Evolutionary conservation across 2,329 filamentous ascomycete species (phyloP).

Genomic region (Nothopassalora personata): DNA sequence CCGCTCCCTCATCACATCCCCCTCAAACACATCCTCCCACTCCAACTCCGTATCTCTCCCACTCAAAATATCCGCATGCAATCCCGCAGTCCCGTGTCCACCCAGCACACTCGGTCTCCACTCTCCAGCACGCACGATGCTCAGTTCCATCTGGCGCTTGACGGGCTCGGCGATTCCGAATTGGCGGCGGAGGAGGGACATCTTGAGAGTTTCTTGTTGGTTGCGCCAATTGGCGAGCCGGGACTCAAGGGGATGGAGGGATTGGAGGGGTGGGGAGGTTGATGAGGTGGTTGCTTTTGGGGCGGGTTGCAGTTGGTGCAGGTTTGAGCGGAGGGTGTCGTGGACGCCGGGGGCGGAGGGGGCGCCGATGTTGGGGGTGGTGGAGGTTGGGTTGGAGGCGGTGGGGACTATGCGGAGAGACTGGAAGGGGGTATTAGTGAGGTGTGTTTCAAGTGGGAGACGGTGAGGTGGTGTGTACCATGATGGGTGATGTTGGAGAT

Average conservation of each 20-base stretch:
- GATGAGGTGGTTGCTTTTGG: slow-evolving; percentile 45
- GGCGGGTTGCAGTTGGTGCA: slow-evolving; percentile 53
- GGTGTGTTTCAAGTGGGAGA: too few relatives aligned
- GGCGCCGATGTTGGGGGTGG: slow-evolving; percentile 54
- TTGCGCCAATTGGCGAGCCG: slow-evolving; percentile 85
- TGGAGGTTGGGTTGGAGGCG: slow-evolving; percentile 53
- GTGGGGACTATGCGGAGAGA: slow-evolving; percentile 78
- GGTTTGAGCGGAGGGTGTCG: slow-evolving; percentile 83
- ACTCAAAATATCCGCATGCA: slow-evolving; percentile 85
- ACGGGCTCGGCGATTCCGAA: slow-evolving; percentile 93
- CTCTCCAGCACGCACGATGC: slow-evolving; percentile 73
- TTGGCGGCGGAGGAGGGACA: slow-evolving; percentile 78
- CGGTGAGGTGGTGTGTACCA: background rate
- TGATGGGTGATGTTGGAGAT: background rate
- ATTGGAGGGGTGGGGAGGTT: slow-evolving; percentile 45
- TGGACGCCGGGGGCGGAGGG: slow-evolving; percentile 90
- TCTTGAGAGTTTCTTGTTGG: slow-evolving; percentile 81
- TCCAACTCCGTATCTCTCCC: slow-evolving; percentile 70
- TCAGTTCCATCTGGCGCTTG: slow-evolving; percentile 88
- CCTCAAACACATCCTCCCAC: slow-evolving; percentile 92
- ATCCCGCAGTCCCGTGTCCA: slow-evolving; percentile 45
- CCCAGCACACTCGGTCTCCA: slow-evolving; percentile 71
- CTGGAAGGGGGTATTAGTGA: slow-evolving; percentile 19
- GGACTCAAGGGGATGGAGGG: slow-evolving; percentile 82
- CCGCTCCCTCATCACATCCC: slow-evolving; percentile 64